Evolutionary conservation across 2,329 filamentous ascomycete species (phyloP).

Genomic region (Onygena corvina): DNA sequence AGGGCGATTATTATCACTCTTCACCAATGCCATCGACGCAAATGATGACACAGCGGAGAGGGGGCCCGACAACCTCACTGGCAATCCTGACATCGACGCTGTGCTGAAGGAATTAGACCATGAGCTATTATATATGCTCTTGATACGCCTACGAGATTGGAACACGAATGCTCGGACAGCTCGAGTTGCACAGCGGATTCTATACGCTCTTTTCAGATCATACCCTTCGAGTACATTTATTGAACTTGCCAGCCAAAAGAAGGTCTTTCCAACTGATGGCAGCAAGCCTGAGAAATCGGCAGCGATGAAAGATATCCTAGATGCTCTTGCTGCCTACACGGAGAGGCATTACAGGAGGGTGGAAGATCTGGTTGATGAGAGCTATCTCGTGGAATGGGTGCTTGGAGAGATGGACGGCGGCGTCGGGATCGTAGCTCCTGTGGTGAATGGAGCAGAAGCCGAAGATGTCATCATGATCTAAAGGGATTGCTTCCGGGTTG

Average conservation of each 20-base stretch:
- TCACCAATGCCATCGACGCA: constrained; percentile 61
- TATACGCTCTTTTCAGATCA: constrained; percentile 65
- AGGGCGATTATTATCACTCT: constrained; percentile 68
- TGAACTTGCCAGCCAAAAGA: constrained; percentile 42
- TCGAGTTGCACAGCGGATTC: constrained; percentile 69
- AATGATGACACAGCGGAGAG: constrained; percentile 24
- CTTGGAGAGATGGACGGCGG: constrained; percentile 78
- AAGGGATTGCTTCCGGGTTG: neutral
- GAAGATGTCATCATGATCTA: constrained; percentile 33
- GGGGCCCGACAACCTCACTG: constrained; percentile 29
- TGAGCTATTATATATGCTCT: constrained; percentile 71
- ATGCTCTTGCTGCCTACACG: constrained; percentile 80
- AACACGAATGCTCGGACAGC: constrained; percentile 89
- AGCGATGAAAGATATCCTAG: constrained; percentile 66
- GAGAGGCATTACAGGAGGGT: constrained; percentile 83
- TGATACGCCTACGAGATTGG: constrained; percentile 83
- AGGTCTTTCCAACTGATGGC: constrained; percentile 13
- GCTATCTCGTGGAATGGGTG: constrained; percentile 87
- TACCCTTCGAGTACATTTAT: constrained; percentile 72
- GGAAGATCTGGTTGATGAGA: constrained; percentile 86
- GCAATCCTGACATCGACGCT: constrained; percentile 55
- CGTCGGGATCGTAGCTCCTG: constrained; percentile 24
- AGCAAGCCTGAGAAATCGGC: constrained; percentile 25
- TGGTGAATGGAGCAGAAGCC: constrained; percentile 20
- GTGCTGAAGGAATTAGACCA: constrained; percentile 68